Base-by-base conservation (phyloP, 768 basidiomycete genomes). In the Leccinum arenicola region DNA sequence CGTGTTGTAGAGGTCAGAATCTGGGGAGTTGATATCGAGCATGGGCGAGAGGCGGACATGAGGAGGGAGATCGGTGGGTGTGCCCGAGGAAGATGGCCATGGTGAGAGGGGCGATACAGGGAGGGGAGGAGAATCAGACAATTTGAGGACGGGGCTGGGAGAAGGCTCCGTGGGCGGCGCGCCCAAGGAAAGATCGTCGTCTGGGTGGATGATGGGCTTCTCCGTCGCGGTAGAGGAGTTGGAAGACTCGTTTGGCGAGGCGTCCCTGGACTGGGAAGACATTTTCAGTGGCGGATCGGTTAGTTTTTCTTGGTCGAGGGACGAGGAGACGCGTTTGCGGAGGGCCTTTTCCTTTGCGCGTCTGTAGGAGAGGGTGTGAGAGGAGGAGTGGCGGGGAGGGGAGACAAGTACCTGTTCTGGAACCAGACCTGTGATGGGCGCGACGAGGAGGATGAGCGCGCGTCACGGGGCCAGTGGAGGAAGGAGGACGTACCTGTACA, bases 281-380 rank as follows among this genome's bases (percentile, higher is more conserved):
- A 54, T 61, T 69, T 66, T 61, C 17, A 27, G 9, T 0, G 70
- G 57, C 1, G 62, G 27, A 1, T 56, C 51, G 3, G 52, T 36
- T 3, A 57, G 15, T 4, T 23, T 59, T 61, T 64, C 40, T 55
- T 70, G 61, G 65, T 75, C 62, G 66, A 40, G 38, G 14, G 45
- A 43, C 0, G 63, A 48, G 2, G 69, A 11, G 54, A 75, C 73
- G 85, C 88, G 68, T 76, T 79, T 51, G 77, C 82, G 75, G 78
- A 84, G 66, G 69, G 78, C 83, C 72, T 94, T 94, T 72, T 91
- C 89, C 74, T 94, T 94, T 54, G 92, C 92, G 57, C 92, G 88
- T 57, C 90, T 89, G 71, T 33, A 58, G 21, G 55, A 43, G 60
- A 4, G 38, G 63, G 38, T 1, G 56, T 70, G 21, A 64, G 63